Evolutionary conservation across 2,329 filamentous ascomycete genomes (phyloP).

Genomic region (Penicillium occitanis): DNA sequence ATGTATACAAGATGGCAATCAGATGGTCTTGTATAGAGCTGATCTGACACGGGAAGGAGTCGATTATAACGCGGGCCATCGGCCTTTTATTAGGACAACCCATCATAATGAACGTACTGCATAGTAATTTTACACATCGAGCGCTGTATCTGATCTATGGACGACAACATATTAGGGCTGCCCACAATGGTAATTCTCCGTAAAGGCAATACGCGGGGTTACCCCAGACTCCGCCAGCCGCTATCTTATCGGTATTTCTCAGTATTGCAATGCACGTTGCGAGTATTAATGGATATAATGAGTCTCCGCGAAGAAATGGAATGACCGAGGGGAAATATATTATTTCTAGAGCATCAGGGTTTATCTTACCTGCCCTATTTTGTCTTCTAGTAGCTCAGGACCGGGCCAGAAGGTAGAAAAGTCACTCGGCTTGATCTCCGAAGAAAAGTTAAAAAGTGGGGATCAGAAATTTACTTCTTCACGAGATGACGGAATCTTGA

Average conservation of each 20-base stretch:
- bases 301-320: not conserved
- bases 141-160: not conserved
- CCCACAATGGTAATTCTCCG: not conserved
- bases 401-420: not conserved
- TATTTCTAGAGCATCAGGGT: no score
- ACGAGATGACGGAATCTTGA: not conserved
- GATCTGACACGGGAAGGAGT: not conserved
- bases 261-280: not conserved
- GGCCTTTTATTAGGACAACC: not conserved
- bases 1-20: not conserved
- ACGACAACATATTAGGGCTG: not conserved
- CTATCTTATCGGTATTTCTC: not conserved
- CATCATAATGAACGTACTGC: not conserved
- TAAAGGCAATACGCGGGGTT: constrained; percentile 3
- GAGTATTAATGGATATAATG: not conserved
- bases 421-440: constrained; percentile 7
- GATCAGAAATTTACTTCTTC: not conserved
- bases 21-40: not conserved
- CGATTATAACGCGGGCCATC: not conserved
- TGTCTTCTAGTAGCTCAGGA: not conserved
- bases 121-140: not conserved
- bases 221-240: constrained; percentile 7
- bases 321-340: not conserved
- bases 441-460: not conserved
- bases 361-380: not conserved